Percentiles rank a stretch among this genome's conserved stretches.
phyloP scores from a whole-genome alignment of 2,329 filamentous ascomycete species.

The Fusarium verticillioides region DNA sequence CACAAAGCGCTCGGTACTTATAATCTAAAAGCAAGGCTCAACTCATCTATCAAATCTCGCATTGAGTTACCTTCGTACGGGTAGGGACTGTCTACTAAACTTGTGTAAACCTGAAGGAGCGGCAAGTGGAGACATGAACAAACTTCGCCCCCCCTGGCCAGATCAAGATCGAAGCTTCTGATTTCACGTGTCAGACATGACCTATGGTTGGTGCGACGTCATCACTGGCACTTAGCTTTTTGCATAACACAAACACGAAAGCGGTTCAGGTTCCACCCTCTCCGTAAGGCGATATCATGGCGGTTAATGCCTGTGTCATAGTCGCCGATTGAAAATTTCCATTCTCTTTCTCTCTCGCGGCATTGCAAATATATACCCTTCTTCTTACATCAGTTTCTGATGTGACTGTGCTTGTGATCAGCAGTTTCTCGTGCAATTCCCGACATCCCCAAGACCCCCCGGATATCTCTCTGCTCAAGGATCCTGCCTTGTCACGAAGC shows the following conservation, averaged over 20 bases:
- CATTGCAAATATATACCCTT: neutral
- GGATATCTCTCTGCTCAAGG: conserved; percentile 12
- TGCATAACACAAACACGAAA: conserved; percentile 31
- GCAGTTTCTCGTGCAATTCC: conserved; percentile 10
- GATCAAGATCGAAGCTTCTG: conserved; percentile 34
- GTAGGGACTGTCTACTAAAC: neutral
- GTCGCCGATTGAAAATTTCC: conserved; percentile 17
- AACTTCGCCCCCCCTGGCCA: conserved; percentile 1
- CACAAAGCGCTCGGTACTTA: neutral
- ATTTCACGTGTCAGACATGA: conserved; percentile 43
- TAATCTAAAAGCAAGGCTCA: neutral
- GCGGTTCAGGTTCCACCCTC: conserved; percentile 38
- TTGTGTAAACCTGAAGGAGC: neutral
- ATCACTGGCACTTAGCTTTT: conserved; percentile 18
- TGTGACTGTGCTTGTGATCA: conserved; percentile 25
- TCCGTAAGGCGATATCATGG: conserved; percentile 28
- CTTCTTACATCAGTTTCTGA: conserved; percentile 9
- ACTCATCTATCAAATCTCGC: neutral
- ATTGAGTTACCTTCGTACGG: neutral
- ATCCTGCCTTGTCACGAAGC: neutral
- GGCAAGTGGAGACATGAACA: conserved; percentile 17
- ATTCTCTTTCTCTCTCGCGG: conserved; percentile 4
- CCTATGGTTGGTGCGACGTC: conserved; percentile 24
- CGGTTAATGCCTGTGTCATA: conserved; percentile 31
- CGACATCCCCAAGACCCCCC: conserved; percentile 7